A percentile compares a stretch with the other conserved stretches of the same genome.
These are phyloP conservation scores for Macrophomina pseudophaseolina DNA, from an alignment of 2,329 filamentous ascomycete genomes.

Conservation along the genomic window DNA sequence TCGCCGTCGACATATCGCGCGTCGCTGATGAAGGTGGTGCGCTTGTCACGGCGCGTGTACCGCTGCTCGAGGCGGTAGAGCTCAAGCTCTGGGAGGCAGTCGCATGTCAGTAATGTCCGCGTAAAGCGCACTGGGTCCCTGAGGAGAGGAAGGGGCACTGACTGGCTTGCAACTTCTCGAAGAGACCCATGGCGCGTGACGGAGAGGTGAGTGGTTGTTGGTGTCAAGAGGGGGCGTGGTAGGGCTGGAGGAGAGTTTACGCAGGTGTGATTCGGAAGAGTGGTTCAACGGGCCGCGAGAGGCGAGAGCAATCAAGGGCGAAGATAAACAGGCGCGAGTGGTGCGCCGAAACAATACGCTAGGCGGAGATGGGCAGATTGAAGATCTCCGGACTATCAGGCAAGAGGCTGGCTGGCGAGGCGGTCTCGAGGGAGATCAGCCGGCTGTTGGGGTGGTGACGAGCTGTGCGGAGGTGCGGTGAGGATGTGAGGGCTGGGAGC, in stretches of 20 bases:
- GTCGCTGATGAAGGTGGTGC: conserved; percentile 86
- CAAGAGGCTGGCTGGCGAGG: conserved; percentile 3
- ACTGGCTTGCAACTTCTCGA: conserved; percentile 49
- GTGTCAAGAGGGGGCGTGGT: neutral
- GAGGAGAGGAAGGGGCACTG: conserved; percentile 30
- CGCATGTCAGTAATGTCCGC: neutral
- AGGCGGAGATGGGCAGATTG: conserved; percentile 10
- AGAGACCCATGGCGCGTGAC: conserved; percentile 41
- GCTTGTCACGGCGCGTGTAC: conserved; percentile 89
- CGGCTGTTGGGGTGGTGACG: neutral
- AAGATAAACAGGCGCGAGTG: conserved; percentile 5
- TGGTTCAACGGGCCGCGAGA: conserved; percentile 18
- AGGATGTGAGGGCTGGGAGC: conserved; percentile 1
- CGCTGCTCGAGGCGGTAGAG: conserved; percentile 94
- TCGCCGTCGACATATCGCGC: conserved; percentile 95
- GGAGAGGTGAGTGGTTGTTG: neutral
- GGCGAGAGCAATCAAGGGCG: conserved; percentile 20
- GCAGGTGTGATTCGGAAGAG: neutral
- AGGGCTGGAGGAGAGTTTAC: neutral
- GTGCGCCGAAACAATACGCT: neutral
- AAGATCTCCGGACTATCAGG: conserved; percentile 15
- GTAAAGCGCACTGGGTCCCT: neutral
- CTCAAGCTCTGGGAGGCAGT: conserved; percentile 67
- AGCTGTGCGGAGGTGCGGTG: conserved; percentile 4
- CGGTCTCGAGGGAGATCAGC: conserved; percentile 5